Percentiles rank a stretch among this genome's conserved stretches.
Evolutionary conservation across 495 filamentous ascomycete genomes (phyloP).

Genomic region (Penicillium argentinense): DNA sequence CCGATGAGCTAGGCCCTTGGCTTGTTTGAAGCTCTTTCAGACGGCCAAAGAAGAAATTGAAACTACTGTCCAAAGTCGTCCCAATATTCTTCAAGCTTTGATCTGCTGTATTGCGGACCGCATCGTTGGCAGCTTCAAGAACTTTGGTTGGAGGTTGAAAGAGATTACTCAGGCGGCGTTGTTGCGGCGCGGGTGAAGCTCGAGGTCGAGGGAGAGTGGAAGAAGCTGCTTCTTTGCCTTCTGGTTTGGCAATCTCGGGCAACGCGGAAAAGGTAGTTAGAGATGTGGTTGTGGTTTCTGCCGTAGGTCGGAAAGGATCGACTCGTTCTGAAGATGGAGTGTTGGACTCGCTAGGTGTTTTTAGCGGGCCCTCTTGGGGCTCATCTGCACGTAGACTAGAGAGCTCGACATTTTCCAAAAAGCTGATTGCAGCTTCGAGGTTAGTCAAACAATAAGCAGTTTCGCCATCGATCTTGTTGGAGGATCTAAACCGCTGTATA

Average conservation of each 20-base stretch:
- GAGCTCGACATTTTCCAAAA: conserved; percentile 96
- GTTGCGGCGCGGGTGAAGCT: conserved; percentile 46
- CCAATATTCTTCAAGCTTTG: conserved; percentile 88
- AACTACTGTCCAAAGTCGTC: conserved; percentile 81
- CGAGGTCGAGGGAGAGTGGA: conserved; percentile 43
- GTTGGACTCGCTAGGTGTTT: conserved; percentile 49
- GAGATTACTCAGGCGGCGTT: conserved; percentile 75
- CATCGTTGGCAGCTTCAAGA: conserved; percentile 78
- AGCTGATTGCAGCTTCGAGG: conserved; percentile 90
- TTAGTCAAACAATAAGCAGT: conserved; percentile 95
- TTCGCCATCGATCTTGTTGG: conserved; percentile 85
- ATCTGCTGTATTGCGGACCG: conserved; percentile 82
- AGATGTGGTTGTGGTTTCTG: conserved; percentile 33
- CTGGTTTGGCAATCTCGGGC: conserved; percentile 34
- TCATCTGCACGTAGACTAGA: conserved; percentile 88
- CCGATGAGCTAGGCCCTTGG: conserved; percentile 44
- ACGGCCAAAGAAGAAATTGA: conserved; percentile 90
- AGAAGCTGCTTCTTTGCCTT: conserved; percentile 34
- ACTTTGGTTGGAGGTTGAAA: conserved; percentile 77
- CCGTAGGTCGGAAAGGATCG: conserved; percentile 30
- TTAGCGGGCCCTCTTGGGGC: conserved; percentile 59
- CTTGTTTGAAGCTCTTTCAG: conserved; percentile 64
- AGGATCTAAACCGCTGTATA: conserved; percentile 88
- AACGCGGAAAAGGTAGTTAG: conserved; percentile 34
- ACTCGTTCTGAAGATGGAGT: conserved; percentile 48